Base-by-base conservation (phyloP, 2,329 filamentous ascomycete genomes). In the Neophaeococcomyces aloes region DNA sequence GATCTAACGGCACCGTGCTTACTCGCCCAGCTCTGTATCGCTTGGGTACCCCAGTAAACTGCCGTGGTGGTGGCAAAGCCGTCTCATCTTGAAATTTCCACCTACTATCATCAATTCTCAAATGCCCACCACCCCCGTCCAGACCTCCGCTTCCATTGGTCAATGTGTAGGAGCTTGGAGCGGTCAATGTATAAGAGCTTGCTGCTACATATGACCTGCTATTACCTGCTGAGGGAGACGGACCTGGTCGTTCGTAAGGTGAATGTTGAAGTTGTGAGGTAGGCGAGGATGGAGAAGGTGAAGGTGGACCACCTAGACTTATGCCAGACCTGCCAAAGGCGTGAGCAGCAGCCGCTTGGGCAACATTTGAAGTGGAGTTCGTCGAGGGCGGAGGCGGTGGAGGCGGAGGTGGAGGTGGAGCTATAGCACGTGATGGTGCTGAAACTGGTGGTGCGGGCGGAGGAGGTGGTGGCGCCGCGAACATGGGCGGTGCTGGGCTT, bases 1-100 rank as follows among this genome's bases (percentile, higher is more conserved):
- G 64, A 68, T 96, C 86, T 55, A 96, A 68, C 23, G 91, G 91
- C 53, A 96, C 88, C 68, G 85, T 95, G 66, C 87, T 95, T 25
- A 87, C 89, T 59, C 89, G 76, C 7, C 91, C 91, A 29, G 91
- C 91, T 50, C 89, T 74, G 64, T 96, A 98, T 60, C 78, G 79
- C 61, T 83, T 87, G 15, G 74, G 66, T 3, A 76, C 78, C n/a
- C 82, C 83, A 1, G 71, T 65, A 58, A 93, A 95, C 1, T 83
- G 79, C 56, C 89, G 74, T 17, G 89, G 89, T 55, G 87, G 89
- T 0, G 91, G 89, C 36, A 96, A 72, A 54, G 84, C 72, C 29
- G 72, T 75, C 56, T 95, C 89, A 36, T 81, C 76, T 55, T 89
- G 83, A 59, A 95, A 98, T 51, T 81, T 83, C 79, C 87, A 98